Percentiles rank a stretch among this genome's conserved stretches.
phyloP scores from a whole-genome alignment of 1,284 basidiomycete species.

The Leccinum solheimii region DNA sequence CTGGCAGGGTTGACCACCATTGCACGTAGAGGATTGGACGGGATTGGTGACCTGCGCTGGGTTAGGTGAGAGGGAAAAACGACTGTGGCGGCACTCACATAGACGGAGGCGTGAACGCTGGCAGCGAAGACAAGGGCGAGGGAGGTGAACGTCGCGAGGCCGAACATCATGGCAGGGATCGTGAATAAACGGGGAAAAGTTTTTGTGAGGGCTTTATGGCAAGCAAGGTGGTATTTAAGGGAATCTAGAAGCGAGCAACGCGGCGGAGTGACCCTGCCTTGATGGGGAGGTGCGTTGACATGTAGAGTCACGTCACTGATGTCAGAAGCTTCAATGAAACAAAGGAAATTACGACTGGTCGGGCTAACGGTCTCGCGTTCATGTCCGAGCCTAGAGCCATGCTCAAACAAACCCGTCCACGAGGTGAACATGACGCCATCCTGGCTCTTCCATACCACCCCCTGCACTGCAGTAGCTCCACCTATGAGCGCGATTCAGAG shows the following conservation, averaged over 20 bases:
- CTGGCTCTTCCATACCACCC: not conserved
- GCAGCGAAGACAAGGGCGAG: conserved; percentile 26
- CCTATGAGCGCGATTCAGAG: not conserved
- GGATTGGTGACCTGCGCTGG: conserved; percentile 52
- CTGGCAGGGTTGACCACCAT: conserved; percentile 50
- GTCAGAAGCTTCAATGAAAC: conserved; percentile 13
- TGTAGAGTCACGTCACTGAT: not conserved
- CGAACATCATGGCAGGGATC: conserved; percentile 17
- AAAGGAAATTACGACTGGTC: conserved; percentile 5
- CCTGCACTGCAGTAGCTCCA: not conserved
- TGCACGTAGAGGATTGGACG: conserved; percentile 42
- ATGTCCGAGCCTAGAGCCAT: not conserved
- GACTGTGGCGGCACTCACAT: conserved; percentile 18
- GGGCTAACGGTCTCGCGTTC: conserved; percentile 1
- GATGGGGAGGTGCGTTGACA: conserved; percentile 9
- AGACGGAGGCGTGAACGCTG: conserved; percentile 21
- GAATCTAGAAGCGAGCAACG: conserved; percentile 26
- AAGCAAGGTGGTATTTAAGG: conserved; percentile 28
- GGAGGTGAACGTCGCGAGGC: conserved; percentile 9
- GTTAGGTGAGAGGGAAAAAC: not conserved
- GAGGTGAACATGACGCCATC: not conserved
- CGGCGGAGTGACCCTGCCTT: conserved; percentile 11
- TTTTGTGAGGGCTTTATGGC: not conserved
- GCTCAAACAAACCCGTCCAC: not conserved
- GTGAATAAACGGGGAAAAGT: not conserved